Evolutionary conservation across 257 asterid species (phyloP).

Genomic region (Primulina huaijiensis): DNA sequence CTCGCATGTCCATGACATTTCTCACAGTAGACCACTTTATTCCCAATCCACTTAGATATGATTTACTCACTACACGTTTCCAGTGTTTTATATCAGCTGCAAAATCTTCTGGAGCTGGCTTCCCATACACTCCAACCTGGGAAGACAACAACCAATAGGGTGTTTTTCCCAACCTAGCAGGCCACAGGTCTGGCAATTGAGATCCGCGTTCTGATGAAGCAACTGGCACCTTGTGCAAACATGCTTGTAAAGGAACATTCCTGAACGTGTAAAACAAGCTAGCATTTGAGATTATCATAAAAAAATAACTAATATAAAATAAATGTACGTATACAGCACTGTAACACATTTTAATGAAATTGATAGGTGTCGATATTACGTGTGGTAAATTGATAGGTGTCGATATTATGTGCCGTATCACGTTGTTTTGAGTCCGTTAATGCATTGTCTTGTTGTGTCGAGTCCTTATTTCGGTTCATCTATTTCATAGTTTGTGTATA

Average conservation of each 20-base stretch:
- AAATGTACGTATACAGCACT: not conserved
- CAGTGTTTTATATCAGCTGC: conserved; percentile 73
- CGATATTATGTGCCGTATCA: too few relatives aligned
- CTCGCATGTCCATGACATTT: conserved; percentile 96
- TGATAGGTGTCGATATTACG: too few relatives aligned
- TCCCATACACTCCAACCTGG: conserved; percentile 84
- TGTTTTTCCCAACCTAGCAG: conserved; percentile 58
- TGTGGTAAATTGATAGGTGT: too few relatives aligned
- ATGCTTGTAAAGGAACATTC: conserved; percentile 89
- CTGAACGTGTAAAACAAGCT: conserved; percentile 34
- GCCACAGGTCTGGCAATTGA: conserved; percentile 89
- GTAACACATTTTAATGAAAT: not conserved
- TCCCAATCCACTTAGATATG: conserved; percentile 78
- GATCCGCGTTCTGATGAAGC: conserved; percentile 74
- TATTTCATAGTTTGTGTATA: too few relatives aligned
- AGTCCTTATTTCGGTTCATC: too few relatives aligned
- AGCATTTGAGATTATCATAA: not conserved
- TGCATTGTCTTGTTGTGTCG: too few relatives aligned
- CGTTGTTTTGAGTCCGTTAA: too few relatives aligned
- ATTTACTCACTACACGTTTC: conserved; percentile 80
- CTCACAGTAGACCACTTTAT: conserved; percentile 90
- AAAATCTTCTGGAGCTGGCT: conserved; percentile 93
- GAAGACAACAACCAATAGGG: conserved; percentile 90
- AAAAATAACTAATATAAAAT: too few relatives aligned
- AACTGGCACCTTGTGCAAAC: conserved; percentile 81